Evolutionary conservation across 164 flowering plant genomes (phyloP).

Genomic region (Vitis rotundifolia): DNA sequence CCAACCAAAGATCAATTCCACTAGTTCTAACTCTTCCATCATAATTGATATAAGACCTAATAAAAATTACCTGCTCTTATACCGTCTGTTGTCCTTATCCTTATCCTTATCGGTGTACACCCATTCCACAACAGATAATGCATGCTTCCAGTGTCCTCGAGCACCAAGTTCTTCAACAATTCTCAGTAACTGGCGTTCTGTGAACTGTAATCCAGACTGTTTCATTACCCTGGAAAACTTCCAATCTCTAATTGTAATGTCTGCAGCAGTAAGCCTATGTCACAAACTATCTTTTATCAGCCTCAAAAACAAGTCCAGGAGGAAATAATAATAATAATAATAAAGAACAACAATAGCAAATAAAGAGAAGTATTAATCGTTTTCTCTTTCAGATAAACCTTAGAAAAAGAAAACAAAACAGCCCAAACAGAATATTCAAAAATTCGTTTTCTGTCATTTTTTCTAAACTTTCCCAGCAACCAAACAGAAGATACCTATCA

Average conservation of each 20-base stretch:
- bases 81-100: constrained; percentile 36
- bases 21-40: background rate
- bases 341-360: too few relatives aligned
- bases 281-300: background rate
- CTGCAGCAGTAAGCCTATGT: constrained; percentile 56
- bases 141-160: constrained; percentile 68
- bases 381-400: too few relatives aligned
- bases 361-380: too few relatives aligned
- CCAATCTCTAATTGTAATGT: constrained; percentile 65
- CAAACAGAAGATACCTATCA: constrained; percentile 45
- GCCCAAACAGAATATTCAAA: background rate
- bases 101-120: constrained; percentile 41
- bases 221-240: constrained; percentile 86
- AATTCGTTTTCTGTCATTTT: too few relatives aligned
- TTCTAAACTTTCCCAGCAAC: too few relatives aligned
- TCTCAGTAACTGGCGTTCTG: constrained; percentile 70
- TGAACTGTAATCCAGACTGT: constrained; percentile 65
- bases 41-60: background rate
- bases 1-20: background rate
- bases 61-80: constrained; percentile 71
- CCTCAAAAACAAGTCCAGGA: background rate
- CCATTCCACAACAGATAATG: constrained; percentile 86
- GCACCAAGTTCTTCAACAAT: constrained; percentile 71
- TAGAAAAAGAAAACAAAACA: too few relatives aligned
- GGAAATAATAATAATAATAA: background rate